phyloP scores from a whole-genome alignment of 2,329 filamentous ascomycete species.

The Aspergillus sp. region DNA sequence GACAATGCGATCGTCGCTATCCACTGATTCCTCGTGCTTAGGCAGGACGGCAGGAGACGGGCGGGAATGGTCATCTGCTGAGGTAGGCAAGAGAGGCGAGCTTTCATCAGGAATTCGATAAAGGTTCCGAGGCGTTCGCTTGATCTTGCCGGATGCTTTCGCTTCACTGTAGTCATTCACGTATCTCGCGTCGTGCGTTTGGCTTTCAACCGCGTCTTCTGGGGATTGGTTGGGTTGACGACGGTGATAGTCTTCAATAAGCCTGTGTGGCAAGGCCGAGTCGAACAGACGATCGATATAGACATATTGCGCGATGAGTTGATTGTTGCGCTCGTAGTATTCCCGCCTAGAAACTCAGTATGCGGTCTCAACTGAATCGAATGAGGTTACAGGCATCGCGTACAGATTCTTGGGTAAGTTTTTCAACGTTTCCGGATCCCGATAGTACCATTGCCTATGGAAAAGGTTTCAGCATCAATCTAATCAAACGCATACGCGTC shows the following conservation, averaged over 20 bases:
- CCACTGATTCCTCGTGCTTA: slow-evolving; percentile 50
- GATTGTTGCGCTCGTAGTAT: slow-evolving; percentile 89
- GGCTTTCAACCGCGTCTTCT: not conserved
- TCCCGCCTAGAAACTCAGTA: slow-evolving; percentile 54
- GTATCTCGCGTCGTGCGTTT: slow-evolving; percentile 50
- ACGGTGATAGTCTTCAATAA: slow-evolving; percentile 79
- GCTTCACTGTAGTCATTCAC: slow-evolving; percentile 31
- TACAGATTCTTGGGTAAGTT: slow-evolving; percentile 70
- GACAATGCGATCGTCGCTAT: slow-evolving; percentile 73
- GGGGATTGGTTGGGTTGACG: not conserved
- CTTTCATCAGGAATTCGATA: slow-evolving; percentile 62
- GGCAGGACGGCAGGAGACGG: slow-evolving; percentile 49
- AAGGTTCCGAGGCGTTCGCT: slow-evolving; percentile 80
- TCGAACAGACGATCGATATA: slow-evolving; percentile 91
- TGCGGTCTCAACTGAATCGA: not conserved
- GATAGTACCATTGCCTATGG: slow-evolving; percentile 73
- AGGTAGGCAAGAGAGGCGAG: slow-evolving; percentile 24
- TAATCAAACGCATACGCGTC: not conserved
- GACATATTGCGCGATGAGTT: slow-evolving; percentile 84
- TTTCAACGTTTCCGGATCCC: slow-evolving; percentile 71
- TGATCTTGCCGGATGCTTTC: slow-evolving; percentile 47
- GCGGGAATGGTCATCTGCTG: slow-evolving; percentile 61
- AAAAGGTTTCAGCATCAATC: not conserved
- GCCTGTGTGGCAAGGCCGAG: slow-evolving; percentile 85
- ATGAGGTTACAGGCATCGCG: slow-evolving; percentile 17